Evolutionary conservation across 2,329 filamentous ascomycete species (phyloP), one percentile per base, ranked within the genome.

Genomic region (Pyrenochaeta sp.): DNA sequence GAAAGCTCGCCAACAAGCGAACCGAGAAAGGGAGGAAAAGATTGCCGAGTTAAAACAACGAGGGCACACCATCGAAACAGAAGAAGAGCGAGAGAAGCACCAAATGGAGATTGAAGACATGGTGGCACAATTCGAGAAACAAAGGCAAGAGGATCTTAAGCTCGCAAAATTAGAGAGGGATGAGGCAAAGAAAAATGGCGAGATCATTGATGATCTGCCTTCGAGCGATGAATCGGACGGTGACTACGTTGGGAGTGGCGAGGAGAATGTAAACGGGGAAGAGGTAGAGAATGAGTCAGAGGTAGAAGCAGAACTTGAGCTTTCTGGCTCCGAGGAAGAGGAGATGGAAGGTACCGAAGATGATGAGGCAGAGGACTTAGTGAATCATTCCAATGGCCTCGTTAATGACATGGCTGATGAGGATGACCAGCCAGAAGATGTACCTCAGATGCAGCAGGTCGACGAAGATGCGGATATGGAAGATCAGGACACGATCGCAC

Each of bases 91-190:
- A 22, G 91, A 93, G 72, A 86, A 87, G 34, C 90, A 96, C 73
- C 87, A 92, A 76, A 88, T 91, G 56, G 88, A 93, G 58, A 88
- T 97, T 12, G 95, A 98, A 67, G 90, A 97, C 70, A 85, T 98
- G 59, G 73, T 73, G 30, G 72, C 68, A n/a, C 70, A 71, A 36
- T 86, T 98, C 27, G 90, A 94, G 47, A 93, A 90, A 69, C 94
- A 93, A 22, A 85, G 93, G 56, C 84, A 88, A 60, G 92, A 98
- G 73, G 93, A 90, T 1, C 86, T 91, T 44, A 88, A 90, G 65
- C 88, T 98, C 49, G 90, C 89, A 77, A 87, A 90, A 68, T 83
- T 88, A 48, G 95, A 99, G 78, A 88, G 88, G 62, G 89, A 86
- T 28, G 88, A 87, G 44, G 88, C 87, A 0, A 94, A 91, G 79